phyloP scores from a whole-genome alignment of 768 basidiomycete species.

The Tephrocybe sp. region DNA sequence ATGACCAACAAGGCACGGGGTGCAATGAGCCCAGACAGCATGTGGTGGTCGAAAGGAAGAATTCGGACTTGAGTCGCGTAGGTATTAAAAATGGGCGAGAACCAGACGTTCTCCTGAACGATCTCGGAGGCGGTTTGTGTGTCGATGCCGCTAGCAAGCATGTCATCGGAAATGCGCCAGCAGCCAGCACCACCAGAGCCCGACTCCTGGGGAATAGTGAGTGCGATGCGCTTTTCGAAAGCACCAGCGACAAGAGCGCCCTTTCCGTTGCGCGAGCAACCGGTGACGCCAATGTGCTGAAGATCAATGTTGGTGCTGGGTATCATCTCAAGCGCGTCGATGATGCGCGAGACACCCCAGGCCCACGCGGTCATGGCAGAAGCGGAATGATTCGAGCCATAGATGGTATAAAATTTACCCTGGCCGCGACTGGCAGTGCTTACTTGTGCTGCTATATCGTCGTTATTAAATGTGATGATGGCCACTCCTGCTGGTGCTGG shows the following conservation, averaged over 20 bases:
- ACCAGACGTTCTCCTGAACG: conserved; percentile 63
- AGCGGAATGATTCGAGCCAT: conserved; percentile 45
- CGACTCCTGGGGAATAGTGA: conserved; percentile 65
- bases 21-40: conserved; percentile 54
- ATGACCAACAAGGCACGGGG: conserved; percentile 53
- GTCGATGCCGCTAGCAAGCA: conserved; percentile 39
- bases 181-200: conserved; percentile 60
- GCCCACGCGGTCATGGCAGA: conserved; percentile 62
- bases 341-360: conserved; percentile 60
- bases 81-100: conserved; percentile 48
- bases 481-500: conserved; percentile 39
- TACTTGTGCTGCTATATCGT: conserved; percentile 52
- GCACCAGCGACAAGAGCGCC: conserved; percentile 60
- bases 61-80: conserved; percentile 43
- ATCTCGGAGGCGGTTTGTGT: conserved; percentile 61
- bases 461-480: conserved; percentile 52
- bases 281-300: conserved; percentile 51
- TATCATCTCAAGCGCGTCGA: conserved; percentile 56
- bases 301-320: conserved; percentile 48
- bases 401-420: conserved; percentile 60
- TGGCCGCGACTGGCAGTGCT: conserved; percentile 45
- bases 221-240: conserved; percentile 56
- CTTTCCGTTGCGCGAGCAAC: conserved; percentile 63
- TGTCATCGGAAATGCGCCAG: conserved; percentile 57
- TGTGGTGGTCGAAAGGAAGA: conserved; percentile 63